Evolutionary conservation across 768 basidiomycete genomes (phyloP).

Genomic region (Tulasnella sp.): DNA sequence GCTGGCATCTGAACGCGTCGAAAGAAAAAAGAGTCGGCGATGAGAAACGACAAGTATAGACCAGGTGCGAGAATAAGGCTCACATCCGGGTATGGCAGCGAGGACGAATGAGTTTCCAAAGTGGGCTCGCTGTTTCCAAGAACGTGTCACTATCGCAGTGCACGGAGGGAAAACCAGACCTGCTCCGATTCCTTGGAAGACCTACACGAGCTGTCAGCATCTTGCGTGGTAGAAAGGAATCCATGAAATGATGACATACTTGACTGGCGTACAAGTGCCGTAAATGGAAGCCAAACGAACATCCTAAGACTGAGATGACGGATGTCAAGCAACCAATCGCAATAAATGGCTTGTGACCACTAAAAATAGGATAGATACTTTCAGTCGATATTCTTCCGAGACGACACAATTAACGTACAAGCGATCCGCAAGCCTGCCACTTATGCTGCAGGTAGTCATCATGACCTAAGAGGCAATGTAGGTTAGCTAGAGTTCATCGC

Average conservation of each 20-base stretch:
- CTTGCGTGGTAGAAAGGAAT: neutral
- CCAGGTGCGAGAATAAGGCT: neutral
- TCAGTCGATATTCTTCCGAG: neutral
- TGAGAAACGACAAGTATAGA: too few relatives aligned
- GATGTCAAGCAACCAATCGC: slow-evolving; percentile 7
- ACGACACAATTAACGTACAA: slow-evolving; percentile 9
- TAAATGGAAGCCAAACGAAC: slow-evolving; percentile 10
- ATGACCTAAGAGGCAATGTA: neutral
- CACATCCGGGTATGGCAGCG: neutral
- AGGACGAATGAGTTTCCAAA: neutral
- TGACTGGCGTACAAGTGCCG: slow-evolving; percentile 17
- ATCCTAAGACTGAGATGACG: neutral
- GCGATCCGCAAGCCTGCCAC: slow-evolving; percentile 18
- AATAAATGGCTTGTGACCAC: slow-evolving; percentile 17
- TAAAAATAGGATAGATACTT: neutral
- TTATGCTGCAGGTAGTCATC: slow-evolving; percentile 15
- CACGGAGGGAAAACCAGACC: slow-evolving; percentile 5
- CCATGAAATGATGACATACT: neutral
- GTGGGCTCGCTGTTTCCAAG: neutral
- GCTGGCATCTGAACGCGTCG: slow-evolving; percentile 1
- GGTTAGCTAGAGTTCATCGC: neutral
- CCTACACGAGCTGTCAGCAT: neutral
- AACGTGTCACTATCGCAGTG: neutral
- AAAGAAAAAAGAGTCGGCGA: neutral
- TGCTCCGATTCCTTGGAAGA: slow-evolving; percentile 5